These are phyloP conservation scores for Penium margaritaceum DNA, from an alignment of 139 green algal species.

Conservation along the genomic window DNA sequence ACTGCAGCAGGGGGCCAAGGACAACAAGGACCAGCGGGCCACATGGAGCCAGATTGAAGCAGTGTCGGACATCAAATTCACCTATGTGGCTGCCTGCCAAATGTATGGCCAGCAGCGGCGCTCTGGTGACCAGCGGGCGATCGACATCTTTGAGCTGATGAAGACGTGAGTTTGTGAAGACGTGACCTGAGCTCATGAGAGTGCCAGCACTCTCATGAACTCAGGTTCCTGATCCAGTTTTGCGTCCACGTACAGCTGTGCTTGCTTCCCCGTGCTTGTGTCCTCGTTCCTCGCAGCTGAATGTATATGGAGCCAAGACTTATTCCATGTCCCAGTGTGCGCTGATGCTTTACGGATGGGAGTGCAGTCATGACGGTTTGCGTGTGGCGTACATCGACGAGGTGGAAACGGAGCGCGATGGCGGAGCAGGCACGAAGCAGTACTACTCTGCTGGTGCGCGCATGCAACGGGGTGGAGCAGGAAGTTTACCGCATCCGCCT, in stretches of 20 bases:
- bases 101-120: slow-evolving; percentile 34
- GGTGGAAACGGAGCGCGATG: slow-evolving; percentile 8
- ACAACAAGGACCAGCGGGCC: not conserved
- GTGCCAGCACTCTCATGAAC: too few species aligned
- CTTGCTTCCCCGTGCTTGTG: too few species aligned
- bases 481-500: slow-evolving; percentile 26
- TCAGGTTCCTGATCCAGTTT: too few species aligned
- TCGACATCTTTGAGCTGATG: slow-evolving; percentile 37
- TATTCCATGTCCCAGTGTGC: not conserved
- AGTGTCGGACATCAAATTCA: slow-evolving; percentile 29
- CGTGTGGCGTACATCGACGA: slow-evolving; percentile 36
- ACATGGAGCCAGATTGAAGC: slow-evolving; percentile 35
- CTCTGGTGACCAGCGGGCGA: slow-evolving; percentile 5
- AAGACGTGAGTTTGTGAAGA: slow-evolving; percentile 17
- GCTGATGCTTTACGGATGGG: not conserved
- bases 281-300: too few species aligned
- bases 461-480: slow-evolving; percentile 8
- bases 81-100: slow-evolving; percentile 26
- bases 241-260: too few species aligned
- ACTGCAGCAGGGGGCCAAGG: slow-evolving; percentile 2
- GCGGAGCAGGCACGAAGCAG: not conserved
- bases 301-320: too few species aligned
- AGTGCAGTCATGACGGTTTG: slow-evolving; percentile 1
- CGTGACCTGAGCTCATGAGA: too few species aligned
- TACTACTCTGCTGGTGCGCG: slow-evolving; percentile 6